These are phyloP conservation scores for Naganishia randhawae DNA, from an alignment of 768 basidiomycete species.

Conservation along the genomic window DNA sequence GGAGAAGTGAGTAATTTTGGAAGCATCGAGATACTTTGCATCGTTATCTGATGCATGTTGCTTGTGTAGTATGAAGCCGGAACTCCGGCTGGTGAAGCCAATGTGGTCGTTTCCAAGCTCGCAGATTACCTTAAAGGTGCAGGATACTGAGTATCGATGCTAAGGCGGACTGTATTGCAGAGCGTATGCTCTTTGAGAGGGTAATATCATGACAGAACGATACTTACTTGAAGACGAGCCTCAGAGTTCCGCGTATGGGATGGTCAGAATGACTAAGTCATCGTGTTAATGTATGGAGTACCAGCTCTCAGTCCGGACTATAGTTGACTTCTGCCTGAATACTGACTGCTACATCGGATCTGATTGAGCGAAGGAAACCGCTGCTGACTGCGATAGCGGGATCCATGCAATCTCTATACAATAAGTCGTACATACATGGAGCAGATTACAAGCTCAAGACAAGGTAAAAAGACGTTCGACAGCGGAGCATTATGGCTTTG, in stretches of 20 bases:
- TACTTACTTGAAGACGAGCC: neutral
- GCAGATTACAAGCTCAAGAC: neutral
- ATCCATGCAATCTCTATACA: neutral
- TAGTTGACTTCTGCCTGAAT: too few species aligned
- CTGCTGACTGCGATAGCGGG: too few species aligned
- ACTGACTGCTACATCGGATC: too few species aligned
- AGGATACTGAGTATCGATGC: slow-evolving; percentile 35
- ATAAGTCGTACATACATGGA: neutral
- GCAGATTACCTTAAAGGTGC: slow-evolving; percentile 69
- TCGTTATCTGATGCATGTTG: neutral
- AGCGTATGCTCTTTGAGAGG: neutral
- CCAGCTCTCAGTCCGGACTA: too few species aligned
- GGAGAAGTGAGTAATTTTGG: slow-evolving; percentile 54
- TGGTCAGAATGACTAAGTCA: too few species aligned
- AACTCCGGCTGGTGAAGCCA: slow-evolving; percentile 64
- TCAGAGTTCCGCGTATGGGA: too few species aligned
- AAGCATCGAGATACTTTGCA: neutral
- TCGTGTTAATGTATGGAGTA: too few species aligned
- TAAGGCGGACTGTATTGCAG: neutral
- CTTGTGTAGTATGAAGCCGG: slow-evolving; percentile 59
- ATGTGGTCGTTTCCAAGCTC: slow-evolving; percentile 62
- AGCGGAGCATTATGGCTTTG: neutral
- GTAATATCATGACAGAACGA: neutral
- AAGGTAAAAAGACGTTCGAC: neutral
- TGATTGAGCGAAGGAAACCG: too few species aligned